Conservation (phyloP, 148 eudicot genomes). For the Bassia scoparia region DNA sequence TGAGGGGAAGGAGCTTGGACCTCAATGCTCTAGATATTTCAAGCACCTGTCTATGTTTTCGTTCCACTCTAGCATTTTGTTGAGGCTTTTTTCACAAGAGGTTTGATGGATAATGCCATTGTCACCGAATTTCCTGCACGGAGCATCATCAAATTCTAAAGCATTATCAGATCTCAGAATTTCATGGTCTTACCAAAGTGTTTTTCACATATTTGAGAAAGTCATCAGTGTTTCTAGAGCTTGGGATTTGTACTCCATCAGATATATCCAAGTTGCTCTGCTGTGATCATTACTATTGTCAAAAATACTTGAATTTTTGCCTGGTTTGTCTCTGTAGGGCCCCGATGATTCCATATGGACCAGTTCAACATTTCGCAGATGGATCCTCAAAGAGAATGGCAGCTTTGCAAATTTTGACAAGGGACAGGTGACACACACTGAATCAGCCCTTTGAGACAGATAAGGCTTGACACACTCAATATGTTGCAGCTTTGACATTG, state of each 20-base stretch:
- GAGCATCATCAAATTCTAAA: background rate
- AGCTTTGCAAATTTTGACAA: background rate
- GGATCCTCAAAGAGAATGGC: background rate
- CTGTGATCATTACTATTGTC: background rate
- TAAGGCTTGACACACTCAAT: too few species aligned
- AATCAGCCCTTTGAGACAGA: too few species aligned
- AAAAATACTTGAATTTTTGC: background rate
- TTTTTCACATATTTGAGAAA: background rate
- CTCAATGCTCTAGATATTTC: background rate
- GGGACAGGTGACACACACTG: background rate
- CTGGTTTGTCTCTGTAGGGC: background rate
- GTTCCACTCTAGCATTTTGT: background rate
- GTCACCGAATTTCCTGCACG: background rate
- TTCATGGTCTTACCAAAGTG: background rate
- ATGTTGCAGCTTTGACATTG: background rate
- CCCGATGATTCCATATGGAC: constrained; percentile 3
- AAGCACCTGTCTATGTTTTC: background rate
- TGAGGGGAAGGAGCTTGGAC: background rate
- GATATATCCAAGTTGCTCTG: background rate
- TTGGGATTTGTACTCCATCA: background rate
- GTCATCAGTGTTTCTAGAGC: background rate
- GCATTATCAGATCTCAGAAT: background rate
- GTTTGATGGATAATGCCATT: background rate
- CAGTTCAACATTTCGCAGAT: background rate
- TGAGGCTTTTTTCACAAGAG: background rate